Conservation (phyloP, 2,329 filamentous ascomycete genomes). For the Ceratocystis variospora region DNA sequence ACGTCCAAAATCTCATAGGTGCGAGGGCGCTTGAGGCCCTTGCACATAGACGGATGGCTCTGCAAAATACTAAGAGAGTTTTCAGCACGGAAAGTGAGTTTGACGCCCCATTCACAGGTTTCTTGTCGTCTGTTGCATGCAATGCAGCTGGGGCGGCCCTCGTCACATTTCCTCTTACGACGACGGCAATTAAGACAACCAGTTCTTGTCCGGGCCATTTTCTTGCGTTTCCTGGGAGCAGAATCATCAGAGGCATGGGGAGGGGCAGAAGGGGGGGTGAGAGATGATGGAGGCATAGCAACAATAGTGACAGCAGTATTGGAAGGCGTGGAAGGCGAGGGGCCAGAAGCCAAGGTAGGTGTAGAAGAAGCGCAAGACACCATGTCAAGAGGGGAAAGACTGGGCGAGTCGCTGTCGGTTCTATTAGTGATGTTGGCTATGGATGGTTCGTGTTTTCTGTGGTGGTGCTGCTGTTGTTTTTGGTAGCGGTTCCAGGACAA, state of each 20-base stretch:
- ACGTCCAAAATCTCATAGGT: constrained; percentile 29
- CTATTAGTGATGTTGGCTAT: constrained; percentile 5
- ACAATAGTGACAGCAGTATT: not conserved
- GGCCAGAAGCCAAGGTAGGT: not conserved
- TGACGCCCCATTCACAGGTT: constrained; percentile 29
- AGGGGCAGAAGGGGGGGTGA: not conserved
- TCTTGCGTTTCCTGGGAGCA: constrained; percentile 20
- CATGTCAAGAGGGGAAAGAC: not conserved
- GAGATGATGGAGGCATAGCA: not conserved
- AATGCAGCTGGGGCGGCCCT: constrained; percentile 27
- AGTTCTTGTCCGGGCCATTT: constrained; percentile 27
- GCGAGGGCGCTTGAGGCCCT: constrained; percentile 23
- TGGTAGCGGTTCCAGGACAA: constrained; percentile 5
- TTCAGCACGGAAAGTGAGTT: constrained; percentile 28
- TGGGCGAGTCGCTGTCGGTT: not conserved
- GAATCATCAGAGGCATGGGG: constrained; percentile 9
- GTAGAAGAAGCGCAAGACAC: not conserved
- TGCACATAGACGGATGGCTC: constrained; percentile 27
- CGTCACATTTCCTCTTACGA: constrained; percentile 30
- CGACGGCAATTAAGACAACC: constrained; percentile 30
- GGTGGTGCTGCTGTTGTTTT: not conserved
- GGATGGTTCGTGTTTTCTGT: constrained; percentile 2
- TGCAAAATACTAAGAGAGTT: constrained; percentile 27
- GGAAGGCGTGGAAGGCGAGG: not conserved
- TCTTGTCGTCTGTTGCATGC: constrained; percentile 26